Percentiles rank a stretch among this genome's conserved stretches.
phyloP scores from a whole-genome alignment of 192 early-diverging fungal genomes.

The Diversispora eburnea region DNA sequence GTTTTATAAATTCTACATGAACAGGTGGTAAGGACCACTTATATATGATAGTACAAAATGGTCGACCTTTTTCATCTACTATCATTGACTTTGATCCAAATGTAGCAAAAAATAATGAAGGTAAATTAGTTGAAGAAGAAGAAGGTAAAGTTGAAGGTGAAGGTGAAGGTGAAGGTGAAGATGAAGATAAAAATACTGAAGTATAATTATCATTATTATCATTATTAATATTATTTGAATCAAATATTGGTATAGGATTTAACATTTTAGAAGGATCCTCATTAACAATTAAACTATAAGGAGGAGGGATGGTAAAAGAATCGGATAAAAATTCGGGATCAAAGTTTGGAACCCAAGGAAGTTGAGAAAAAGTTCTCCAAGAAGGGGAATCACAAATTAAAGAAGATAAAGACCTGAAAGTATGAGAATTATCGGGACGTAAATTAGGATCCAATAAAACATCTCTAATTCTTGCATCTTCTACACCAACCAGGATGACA shows the following conservation, averaged over 20 bases:
- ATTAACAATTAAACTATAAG: conserved; percentile 8
- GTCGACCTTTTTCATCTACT: conserved; percentile 21
- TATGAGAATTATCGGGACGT: neutral
- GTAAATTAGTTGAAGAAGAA: neutral
- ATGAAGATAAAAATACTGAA: no score
- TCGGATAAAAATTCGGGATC: conserved; percentile 21
- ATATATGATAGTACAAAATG: conserved; percentile 20
- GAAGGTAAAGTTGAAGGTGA: neutral
- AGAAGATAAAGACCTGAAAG: neutral
- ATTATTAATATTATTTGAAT: conserved; percentile 2
- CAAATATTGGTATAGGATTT: conserved; percentile 26
- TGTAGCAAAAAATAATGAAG: conserved; percentile 24
- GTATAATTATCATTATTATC: no score
- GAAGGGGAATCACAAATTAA: neutral
- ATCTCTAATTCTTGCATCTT: conserved; percentile 19
- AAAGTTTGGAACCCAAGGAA: conserved; percentile 12
- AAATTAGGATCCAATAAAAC: neutral
- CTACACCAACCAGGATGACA: conserved; percentile 15
- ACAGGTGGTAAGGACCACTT: conserved; percentile 14
- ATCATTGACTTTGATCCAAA: conserved; percentile 28
- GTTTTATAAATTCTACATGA: conserved; percentile 11
- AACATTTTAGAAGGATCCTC: conserved; percentile 11
- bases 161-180: no score
- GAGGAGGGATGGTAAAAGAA: conserved; percentile 22
- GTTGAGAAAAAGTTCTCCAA: conserved; percentile 19